These are phyloP conservation scores for Saturnispora gosingensis DNA, from an alignment of 805 yeast species.

Conservation along the genomic window DNA sequence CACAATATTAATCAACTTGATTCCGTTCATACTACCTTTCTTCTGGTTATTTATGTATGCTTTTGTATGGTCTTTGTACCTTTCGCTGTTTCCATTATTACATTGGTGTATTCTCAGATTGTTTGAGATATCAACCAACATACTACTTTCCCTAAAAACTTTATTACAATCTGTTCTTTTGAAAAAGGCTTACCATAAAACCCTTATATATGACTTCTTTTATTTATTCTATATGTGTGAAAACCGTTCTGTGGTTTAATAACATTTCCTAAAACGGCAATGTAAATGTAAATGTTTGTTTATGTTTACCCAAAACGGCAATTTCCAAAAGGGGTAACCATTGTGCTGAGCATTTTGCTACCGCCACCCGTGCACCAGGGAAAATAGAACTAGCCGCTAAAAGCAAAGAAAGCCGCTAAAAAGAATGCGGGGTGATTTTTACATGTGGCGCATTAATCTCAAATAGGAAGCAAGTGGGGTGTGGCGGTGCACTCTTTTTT, in stretches of 20 bases:
- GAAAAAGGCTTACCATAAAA: not conserved
- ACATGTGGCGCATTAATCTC: not conserved
- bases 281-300: not conserved
- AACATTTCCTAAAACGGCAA: not conserved
- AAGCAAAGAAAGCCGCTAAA: not conserved
- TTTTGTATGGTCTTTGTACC: not conserved
- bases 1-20: slow-evolving; percentile 9
- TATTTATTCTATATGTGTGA: not conserved
- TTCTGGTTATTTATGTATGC: not conserved
- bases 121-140: slow-evolving; percentile 16
- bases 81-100: not conserved
- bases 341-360: not conserved
- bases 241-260: not conserved
- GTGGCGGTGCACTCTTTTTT: not conserved
- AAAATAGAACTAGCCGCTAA: not conserved
- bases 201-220: not conserved
- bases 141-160: not conserved
- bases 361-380: not conserved
- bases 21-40: not conserved
- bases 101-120: not conserved
- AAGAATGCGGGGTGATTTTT: not conserved
- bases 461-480: not conserved
- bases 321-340: not conserved
- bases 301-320: not conserved
- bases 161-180: not conserved